These are phyloP conservation scores for Mortierella sp. DNA, from an alignment of 371 early-diverging fungal species.

Conservation along the genomic window DNA sequence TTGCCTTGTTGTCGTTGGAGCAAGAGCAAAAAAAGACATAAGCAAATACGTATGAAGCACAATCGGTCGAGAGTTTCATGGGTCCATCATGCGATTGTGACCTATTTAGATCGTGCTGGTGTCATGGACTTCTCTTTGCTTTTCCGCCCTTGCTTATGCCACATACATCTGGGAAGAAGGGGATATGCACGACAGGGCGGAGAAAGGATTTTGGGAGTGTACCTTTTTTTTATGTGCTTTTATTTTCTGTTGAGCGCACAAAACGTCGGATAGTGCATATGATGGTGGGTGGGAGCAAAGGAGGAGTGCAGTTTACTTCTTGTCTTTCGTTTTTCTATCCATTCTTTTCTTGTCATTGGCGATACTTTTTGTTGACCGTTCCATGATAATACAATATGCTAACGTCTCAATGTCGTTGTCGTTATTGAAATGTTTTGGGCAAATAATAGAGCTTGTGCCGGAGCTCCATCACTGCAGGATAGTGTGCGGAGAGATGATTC, in stretches of 20 bases:
- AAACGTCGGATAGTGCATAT: constrained; percentile 13
- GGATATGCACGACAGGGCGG: constrained; percentile 11
- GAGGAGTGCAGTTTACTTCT: neutral
- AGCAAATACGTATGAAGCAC: neutral
- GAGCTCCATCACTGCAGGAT: constrained; percentile 77
- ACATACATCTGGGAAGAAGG: constrained; percentile 10
- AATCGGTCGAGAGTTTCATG: neutral
- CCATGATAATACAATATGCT: neutral
- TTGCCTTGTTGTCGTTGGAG: neutral
- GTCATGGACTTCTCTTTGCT: neutral
- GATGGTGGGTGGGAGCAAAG: neutral
- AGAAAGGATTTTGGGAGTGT: constrained; percentile 3
- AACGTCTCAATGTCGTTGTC: neutral
- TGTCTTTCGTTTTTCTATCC: neutral
- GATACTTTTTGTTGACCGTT: neutral
- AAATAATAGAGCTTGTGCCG: constrained; percentile 31
- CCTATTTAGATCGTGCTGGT: neutral
- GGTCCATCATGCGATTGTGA: constrained; percentile 8
- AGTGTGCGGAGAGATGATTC: constrained; percentile 89
- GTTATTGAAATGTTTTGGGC: neutral
- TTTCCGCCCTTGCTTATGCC: neutral
- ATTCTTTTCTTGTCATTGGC: neutral
- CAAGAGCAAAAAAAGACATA: neutral
- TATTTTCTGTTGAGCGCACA: neutral
- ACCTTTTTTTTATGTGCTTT: neutral